Percentiles rank a stretch among this genome's conserved stretches.
Evolutionary conservation across 345 rosid genomes (phyloP).

Genomic region (Acer campestre): DNA sequence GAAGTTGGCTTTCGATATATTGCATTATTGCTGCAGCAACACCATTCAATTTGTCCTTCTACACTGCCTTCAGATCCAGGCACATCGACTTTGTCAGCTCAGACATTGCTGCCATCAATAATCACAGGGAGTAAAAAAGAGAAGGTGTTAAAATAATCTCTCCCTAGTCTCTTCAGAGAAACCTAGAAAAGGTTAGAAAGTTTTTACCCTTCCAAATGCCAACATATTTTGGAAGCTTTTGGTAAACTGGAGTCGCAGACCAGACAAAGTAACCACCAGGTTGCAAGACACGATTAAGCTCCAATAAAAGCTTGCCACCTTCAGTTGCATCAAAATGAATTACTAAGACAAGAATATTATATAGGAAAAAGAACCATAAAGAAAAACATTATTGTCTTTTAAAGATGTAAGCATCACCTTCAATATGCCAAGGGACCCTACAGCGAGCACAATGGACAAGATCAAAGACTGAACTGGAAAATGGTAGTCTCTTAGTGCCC

Average conservation of each 20-base stretch:
- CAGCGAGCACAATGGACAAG: constrained; percentile 89
- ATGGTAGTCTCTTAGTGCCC: constrained; percentile 87
- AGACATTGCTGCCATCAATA: constrained; percentile 60
- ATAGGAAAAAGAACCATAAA: neutral
- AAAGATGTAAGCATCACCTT: constrained; percentile 49
- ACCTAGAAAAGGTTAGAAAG: neutral
- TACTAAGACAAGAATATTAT: constrained; percentile 1
- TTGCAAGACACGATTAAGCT: constrained; percentile 81
- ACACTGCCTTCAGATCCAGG: constrained; percentile 61
- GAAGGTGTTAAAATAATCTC: constrained; percentile 21
- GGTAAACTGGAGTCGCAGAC: constrained; percentile 97
- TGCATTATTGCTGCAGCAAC: constrained; percentile 74
- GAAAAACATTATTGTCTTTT: neutral
- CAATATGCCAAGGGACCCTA: constrained; percentile 94
- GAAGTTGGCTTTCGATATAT: constrained; percentile 70
- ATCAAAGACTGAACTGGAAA: constrained; percentile 77
- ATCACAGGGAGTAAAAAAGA: constrained; percentile 6
- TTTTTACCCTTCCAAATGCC: constrained; percentile 84
- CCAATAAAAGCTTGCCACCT: constrained; percentile 95
- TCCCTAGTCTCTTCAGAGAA: constrained; percentile 1
- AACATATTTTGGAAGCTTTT: constrained; percentile 71
- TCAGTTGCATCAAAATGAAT: constrained; percentile 27
- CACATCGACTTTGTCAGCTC: constrained; percentile 70
- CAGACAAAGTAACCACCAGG: constrained; percentile 97
- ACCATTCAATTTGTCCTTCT: constrained; percentile 55